Evolutionary conservation across 164 flowering plant species (phyloP).

Genomic region (Amborella trichopoda): DNA sequence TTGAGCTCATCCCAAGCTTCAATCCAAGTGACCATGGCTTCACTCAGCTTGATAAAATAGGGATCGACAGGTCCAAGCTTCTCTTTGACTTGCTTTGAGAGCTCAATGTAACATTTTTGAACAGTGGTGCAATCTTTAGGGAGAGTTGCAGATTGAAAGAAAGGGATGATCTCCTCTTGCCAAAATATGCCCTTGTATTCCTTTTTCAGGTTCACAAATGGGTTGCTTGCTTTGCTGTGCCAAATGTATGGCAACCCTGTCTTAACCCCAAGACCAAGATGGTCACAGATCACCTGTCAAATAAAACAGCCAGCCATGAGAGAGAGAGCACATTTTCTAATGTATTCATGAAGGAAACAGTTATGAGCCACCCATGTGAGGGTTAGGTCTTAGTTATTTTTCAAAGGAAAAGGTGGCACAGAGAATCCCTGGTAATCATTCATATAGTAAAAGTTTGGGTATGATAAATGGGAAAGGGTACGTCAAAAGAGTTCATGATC

Average conservation of each 20-base stretch:
- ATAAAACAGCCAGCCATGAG: no score
- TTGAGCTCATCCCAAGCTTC: conserved; percentile 48
- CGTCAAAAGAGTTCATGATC: no score
- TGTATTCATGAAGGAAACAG: no score
- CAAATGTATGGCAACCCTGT: conserved; percentile 39
- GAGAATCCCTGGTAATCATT: no score
- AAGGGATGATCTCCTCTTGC: conserved; percentile 50
- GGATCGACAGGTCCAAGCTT: conserved; percentile 33
- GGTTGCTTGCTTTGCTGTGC: conserved; percentile 61
- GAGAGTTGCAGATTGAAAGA: conserved; percentile 35
- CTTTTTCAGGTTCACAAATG: conserved; percentile 46
- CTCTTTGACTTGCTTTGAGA: conserved; percentile 33
- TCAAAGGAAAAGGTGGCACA: no score
- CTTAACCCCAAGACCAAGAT: conserved; percentile 35
- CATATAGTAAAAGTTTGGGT: no score
- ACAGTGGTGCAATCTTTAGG: conserved; percentile 34
- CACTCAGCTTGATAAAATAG: conserved; percentile 38
- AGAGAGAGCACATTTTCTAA: no score
- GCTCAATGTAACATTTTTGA: conserved; percentile 39
- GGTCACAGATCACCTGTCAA: conserved; percentile 52
- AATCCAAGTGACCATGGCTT: conserved; percentile 48
- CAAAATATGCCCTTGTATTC: conserved; percentile 39
- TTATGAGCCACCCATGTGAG: no score
- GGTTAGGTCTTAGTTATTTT: no score
- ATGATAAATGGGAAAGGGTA: no score